These are phyloP conservation scores for Neofusicoccum sp. DNA, from an alignment of 2,329 filamentous ascomycete species.

Conservation along the genomic window DNA sequence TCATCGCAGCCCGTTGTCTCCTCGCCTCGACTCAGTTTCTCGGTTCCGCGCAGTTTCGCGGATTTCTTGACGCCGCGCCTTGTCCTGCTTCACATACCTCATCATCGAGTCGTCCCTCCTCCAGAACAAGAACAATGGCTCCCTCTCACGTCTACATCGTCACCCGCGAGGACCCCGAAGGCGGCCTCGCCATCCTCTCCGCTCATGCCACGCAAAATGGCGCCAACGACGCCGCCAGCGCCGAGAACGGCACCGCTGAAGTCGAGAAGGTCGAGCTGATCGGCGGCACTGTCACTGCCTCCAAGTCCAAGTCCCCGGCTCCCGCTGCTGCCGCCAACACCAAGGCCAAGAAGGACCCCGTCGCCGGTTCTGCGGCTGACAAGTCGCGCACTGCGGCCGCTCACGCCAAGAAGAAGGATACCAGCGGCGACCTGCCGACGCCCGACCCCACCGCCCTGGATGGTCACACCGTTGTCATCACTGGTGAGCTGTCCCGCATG, in stretches of 20 bases:
- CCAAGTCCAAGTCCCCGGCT: background rate
- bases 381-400: background rate
- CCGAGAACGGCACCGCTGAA: background rate
- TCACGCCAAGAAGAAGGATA: background rate
- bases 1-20: background rate
- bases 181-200: background rate
- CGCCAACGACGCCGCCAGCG: background rate
- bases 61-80: background rate
- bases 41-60: background rate
- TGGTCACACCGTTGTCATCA: background rate
- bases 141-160: slow-evolving; percentile 6
- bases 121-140: background rate
- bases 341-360: background rate
- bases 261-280: background rate
- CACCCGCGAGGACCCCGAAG: background rate
- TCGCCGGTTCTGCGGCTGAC: background rate
- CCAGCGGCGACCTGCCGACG: background rate
- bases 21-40: background rate
- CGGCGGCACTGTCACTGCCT: slow-evolving; percentile 7
- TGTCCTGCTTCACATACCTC: background rate
- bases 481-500: background rate
- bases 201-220: background rate
- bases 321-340: background rate
- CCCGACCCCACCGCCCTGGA: background rate
- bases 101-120: background rate